Percentiles rank a stretch among this genome's conserved stretches.
Conservation (phyloP, 257 asterid species). For the Craterostigma plantagineum region DNA sequence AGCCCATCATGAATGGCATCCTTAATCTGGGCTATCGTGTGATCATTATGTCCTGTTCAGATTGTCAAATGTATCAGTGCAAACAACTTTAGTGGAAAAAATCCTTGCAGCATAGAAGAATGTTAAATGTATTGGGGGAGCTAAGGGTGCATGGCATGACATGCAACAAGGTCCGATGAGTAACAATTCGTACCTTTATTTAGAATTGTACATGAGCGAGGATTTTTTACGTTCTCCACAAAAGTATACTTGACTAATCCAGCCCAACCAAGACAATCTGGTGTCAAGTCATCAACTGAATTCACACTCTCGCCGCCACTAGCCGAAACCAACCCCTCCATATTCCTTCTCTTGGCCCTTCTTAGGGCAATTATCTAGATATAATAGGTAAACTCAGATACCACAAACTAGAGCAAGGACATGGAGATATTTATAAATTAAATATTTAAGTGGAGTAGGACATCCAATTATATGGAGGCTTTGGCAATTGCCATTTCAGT, state of each 20-base stretch:
- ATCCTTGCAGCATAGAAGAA: not conserved
- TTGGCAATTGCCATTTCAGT: too few species aligned
- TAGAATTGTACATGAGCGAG: conserved; percentile 86
- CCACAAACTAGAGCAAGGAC: too few species aligned
- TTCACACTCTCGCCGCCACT: conserved; percentile 98
- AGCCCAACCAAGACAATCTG: conserved; percentile 97
- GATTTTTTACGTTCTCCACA: conserved; percentile 88
- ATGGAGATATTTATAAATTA: too few species aligned
- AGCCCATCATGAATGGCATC: conserved; percentile 98
- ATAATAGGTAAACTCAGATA: conserved; percentile 4
- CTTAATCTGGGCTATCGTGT: conserved; percentile 96
- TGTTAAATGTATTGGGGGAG: not conserved
- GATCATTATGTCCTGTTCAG: conserved; percentile 85
- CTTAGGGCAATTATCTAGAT: conserved; percentile 75
- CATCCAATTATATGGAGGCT: too few species aligned
- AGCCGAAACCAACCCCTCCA: conserved; percentile 92
- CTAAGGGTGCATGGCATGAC: not conserved
- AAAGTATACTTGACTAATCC: conserved; percentile 93
- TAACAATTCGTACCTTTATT: conserved; percentile 50
- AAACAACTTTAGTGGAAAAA: conserved; percentile 1
- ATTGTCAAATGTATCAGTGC: not conserved
- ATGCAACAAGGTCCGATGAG: not conserved
- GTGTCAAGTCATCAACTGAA: conserved; percentile 84
- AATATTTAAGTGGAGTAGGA: too few species aligned
- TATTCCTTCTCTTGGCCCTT: conserved; percentile 93